phyloP scores from a whole-genome alignment of 345 rosid species.

The Lepidium sativum region DNA sequence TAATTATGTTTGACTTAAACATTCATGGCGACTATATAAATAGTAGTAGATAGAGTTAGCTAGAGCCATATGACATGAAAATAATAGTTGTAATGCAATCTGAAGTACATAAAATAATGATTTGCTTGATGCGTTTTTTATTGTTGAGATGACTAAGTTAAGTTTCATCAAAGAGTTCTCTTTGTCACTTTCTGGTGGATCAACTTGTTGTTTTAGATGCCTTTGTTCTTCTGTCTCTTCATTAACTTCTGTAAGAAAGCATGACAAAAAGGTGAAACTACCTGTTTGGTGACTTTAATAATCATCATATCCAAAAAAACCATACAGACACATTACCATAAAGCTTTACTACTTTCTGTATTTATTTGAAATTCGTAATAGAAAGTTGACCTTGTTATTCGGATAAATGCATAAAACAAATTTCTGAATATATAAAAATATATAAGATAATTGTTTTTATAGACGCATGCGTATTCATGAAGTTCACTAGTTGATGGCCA shows the following conservation, averaged over 20 bases:
- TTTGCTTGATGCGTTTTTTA: neutral
- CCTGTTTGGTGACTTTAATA: constrained; percentile 11
- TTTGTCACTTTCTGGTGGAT: constrained; percentile 10
- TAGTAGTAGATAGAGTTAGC: neutral
- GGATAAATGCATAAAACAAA: neutral
- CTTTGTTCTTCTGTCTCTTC: constrained; percentile 20
- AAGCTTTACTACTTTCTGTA: constrained; percentile 4
- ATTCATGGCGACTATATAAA: neutral
- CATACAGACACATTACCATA: constrained; percentile 15
- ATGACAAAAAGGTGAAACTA: constrained; percentile 19
- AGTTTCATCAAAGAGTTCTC: constrained; percentile 14
- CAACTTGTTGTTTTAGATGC: constrained; percentile 26
- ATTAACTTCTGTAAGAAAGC: constrained; percentile 23
- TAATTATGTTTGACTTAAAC: neutral
- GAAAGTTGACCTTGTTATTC: constrained; percentile 5
- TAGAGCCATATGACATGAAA: neutral
- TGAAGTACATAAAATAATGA: neutral
- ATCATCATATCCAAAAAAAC: constrained; percentile 7
- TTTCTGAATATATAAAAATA: neutral
- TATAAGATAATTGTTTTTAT: neutral
- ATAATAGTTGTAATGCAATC: neutral
- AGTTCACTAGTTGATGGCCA: constrained; percentile 6
- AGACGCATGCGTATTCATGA: constrained; percentile 25
- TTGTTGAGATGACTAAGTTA: neutral
- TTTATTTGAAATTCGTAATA: neutral